Evolutionary conservation across 305 asterid species (phyloP), one percentile per base, ranked within the genome.

Genomic region (Rubia peregrina): DNA sequence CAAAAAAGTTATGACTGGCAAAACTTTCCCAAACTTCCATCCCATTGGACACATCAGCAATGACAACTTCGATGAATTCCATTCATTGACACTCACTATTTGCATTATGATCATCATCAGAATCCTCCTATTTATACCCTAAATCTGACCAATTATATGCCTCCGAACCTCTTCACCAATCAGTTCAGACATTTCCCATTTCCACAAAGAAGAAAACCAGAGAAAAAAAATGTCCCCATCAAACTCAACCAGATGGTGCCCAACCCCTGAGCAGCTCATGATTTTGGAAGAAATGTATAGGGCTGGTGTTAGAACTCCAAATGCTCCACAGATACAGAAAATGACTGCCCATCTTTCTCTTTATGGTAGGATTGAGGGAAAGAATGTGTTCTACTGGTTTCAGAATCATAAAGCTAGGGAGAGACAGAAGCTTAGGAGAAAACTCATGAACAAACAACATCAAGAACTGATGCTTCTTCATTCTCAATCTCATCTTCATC

Each of bases 381-480:
- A 91, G 74, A 90, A 87, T 80, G 98, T 92, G 44, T 92, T 89
- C 68, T 91, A 91, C 79, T 91, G 97, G 97, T 89, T 91, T 71
- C 97, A 91, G 73, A 91, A 91, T 48, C 95, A 86, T 74, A 91
- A 91, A 85, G 98, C 98, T 49, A 80, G 98, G 53, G 96, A 92
- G 26, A 83, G 96, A 46, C 95, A 90, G 78, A 92, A 88, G 66
- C 89, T 90, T 61, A 79, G 95, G 61, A 88, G 85, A 75, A 83
- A 84, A 61, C 80, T 89, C 19, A 81, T 51, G 59, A 51, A 62
- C 70, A 77, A 76, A n/a, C 88, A 84, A 69, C 76, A 65, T 2
- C 82, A 73, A 56, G 85, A 83, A 11, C 81, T 77, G 8, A 82
- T 77, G 4, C 76, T 38, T 0, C 48, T 65, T 4, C 79, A 75